Percentiles rank a stretch among this genome's conserved stretches.
These are phyloP conservation scores for Pluteus cervinus DNA, from an alignment of 768 basidiomycete species.

Conservation along the genomic window DNA sequence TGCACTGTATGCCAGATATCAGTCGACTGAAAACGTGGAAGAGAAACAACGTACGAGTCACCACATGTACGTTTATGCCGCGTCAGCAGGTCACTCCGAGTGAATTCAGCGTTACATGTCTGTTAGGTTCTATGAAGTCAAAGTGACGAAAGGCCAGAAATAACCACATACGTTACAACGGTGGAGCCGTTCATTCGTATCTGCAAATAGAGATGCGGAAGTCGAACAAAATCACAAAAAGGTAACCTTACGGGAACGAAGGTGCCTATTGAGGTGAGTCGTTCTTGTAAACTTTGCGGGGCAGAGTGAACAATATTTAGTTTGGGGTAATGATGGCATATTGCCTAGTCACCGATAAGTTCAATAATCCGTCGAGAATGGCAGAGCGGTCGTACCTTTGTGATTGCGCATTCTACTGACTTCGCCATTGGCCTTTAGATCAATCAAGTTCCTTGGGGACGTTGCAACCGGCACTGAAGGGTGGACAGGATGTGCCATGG, in stretches of 20 bases:
- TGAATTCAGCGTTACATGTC: slow-evolving; percentile 59
- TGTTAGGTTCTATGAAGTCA: too few species aligned
- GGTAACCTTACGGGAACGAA: slow-evolving; percentile 50
- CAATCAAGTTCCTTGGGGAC: too few species aligned
- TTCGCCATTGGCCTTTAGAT: slow-evolving; percentile 50
- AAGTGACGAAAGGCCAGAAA: slow-evolving; percentile 3
- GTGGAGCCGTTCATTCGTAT: slow-evolving; percentile 52
- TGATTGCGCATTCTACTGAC: slow-evolving; percentile 58
- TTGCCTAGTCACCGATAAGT: too few species aligned
- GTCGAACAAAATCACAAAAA: slow-evolving; percentile 6
- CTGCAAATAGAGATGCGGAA: slow-evolving; percentile 19
- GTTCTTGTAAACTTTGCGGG: slow-evolving; percentile 62
- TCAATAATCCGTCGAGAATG: too few species aligned
- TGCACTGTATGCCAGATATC: too few species aligned
- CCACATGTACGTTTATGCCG: slow-evolving; percentile 58
- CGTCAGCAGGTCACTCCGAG: slow-evolving; percentile 58
- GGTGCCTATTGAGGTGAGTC: slow-evolving; percentile 58
- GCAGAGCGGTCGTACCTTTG: too few species aligned
- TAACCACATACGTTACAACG: slow-evolving; percentile 44
- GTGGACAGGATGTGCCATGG: too few species aligned
- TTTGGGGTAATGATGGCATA: slow-evolving; percentile 56
- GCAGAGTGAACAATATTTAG: slow-evolving; percentile 55
- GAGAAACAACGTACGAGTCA: slow-evolving; percentile 34
- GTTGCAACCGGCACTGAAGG: too few species aligned
- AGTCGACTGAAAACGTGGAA: too few species aligned